Evolutionary conservation across 768 basidiomycete species (phyloP).

Genomic region (Naganishia vaughanmartiniae): DNA sequence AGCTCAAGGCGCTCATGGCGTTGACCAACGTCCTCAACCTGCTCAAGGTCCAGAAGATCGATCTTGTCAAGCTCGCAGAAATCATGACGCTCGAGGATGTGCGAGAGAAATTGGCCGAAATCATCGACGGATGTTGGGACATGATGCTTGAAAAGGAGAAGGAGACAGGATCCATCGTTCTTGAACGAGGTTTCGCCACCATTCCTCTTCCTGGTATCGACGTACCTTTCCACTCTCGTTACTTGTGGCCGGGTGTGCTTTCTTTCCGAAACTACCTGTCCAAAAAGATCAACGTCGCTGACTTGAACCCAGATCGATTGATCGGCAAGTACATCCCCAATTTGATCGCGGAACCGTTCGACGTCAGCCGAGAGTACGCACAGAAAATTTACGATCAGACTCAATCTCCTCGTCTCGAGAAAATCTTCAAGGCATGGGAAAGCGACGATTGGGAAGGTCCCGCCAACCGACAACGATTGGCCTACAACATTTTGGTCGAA

Average conservation of each 20-base stretch:
- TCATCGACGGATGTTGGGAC: slow-evolving; percentile 75
- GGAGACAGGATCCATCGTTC: slow-evolving; percentile 80
- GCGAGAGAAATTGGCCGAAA: slow-evolving; percentile 90
- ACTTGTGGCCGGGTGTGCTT: slow-evolving; percentile 97
- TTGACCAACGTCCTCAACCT: slow-evolving; percentile 96
- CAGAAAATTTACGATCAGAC: slow-evolving; percentile 97
- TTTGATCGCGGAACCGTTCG: slow-evolving; percentile 61
- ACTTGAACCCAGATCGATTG: slow-evolving; percentile 91
- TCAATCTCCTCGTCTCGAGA: slow-evolving; percentile 87
- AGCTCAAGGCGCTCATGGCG: slow-evolving; percentile 85
- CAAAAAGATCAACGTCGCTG: slow-evolving; percentile 90
- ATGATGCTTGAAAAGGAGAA: slow-evolving; percentile 74
- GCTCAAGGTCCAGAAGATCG: slow-evolving; percentile 92
- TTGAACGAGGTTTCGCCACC: slow-evolving; percentile 95
- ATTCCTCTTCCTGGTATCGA: slow-evolving; percentile 95
- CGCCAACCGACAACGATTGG: slow-evolving; percentile 85
- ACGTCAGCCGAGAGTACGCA: slow-evolving; percentile 65
- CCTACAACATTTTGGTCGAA: slow-evolving; percentile 94
- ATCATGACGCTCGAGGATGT: slow-evolving; percentile 86
- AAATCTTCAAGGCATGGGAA: slow-evolving; percentile 91
- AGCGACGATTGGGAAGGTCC: slow-evolving; percentile 77
- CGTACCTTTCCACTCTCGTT: slow-evolving; percentile 98
- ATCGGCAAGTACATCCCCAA: slow-evolving; percentile 96
- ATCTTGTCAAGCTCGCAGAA: slow-evolving; percentile 77
- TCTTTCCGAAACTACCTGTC: slow-evolving; percentile 96